These are phyloP conservation scores for Termitomyces eurrhizus DNA, from an alignment of 768 basidiomycete genomes.

Conservation along the genomic window DNA sequence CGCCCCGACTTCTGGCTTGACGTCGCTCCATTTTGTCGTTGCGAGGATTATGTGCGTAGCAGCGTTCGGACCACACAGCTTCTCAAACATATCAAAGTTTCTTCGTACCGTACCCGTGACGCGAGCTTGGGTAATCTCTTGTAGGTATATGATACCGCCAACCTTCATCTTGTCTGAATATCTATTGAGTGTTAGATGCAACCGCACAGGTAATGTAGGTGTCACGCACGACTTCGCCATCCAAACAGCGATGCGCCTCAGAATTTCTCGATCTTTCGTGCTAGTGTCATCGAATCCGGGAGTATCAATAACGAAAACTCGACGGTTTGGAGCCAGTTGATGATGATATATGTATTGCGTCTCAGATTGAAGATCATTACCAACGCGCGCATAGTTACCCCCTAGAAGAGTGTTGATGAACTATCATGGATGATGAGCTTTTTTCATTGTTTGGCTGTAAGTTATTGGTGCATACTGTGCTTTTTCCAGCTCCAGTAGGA, in stretches of 20 bases:
- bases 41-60: constrained; percentile 9
- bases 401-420: constrained; percentile 10
- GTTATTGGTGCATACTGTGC: background rate
- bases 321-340: background rate
- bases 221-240: constrained; percentile 9
- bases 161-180: constrained; percentile 11
- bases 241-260: constrained; percentile 11
- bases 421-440: background rate
- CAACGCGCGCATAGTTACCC: background rate
- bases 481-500: constrained; percentile 6
- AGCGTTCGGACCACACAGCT: constrained; percentile 12
- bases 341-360: constrained; percentile 8
- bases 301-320: constrained; percentile 10
- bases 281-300: constrained; percentile 11
- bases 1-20: constrained; percentile 17
- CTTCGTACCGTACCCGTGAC: constrained; percentile 15
- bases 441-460: background rate
- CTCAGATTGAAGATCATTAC: constrained; percentile 6
- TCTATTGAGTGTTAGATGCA: background rate
- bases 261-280: constrained; percentile 7
- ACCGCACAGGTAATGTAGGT: background rate
- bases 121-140: constrained; percentile 16
- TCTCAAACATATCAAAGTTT: constrained; percentile 15
- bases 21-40: constrained; percentile 34
- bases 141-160: constrained; percentile 13